These are phyloP conservation scores for Closterium sp. DNA, from an alignment of 139 green algal genomes.

Conservation along the genomic window DNA sequence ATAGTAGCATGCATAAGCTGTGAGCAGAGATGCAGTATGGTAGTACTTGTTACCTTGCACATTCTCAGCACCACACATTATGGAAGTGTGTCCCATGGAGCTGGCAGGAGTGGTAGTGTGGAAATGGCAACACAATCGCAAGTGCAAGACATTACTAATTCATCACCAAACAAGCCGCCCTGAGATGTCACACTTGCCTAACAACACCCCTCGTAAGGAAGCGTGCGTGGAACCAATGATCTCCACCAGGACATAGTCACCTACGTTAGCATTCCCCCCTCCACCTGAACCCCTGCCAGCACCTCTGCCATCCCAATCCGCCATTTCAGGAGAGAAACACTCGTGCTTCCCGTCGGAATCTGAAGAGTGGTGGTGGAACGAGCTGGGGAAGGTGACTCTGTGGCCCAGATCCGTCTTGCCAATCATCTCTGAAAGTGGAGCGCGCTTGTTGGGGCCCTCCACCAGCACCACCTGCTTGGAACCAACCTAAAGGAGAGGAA, in stretches of 20 bases:
- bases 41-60: too few relatives aligned
- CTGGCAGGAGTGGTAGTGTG: too few relatives aligned
- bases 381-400: slow-evolving; percentile 22
- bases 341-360: not conserved
- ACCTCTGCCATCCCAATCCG: not conserved
- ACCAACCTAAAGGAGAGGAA: not conserved
- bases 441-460: slow-evolving; percentile 41
- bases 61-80: too few relatives aligned
- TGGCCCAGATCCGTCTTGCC: slow-evolving; percentile 34
- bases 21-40: too few relatives aligned
- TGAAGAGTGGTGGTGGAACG: not conserved
- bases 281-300: not conserved
- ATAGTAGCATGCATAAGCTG: too few relatives aligned
- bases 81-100: too few relatives aligned
- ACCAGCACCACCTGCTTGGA: slow-evolving; percentile 40
- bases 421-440: slow-evolving; percentile 25
- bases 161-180: not conserved
- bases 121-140: too few relatives aligned
- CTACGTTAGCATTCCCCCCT: not conserved
- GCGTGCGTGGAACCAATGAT: slow-evolving; percentile 23
- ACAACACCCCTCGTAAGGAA: slow-evolving; percentile 23
- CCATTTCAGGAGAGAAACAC: not conserved
- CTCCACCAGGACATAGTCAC: slow-evolving; percentile 45
- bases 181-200: not conserved
- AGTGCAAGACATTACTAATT: not conserved